Conservation (phyloP, 2,329 filamentous ascomycete species). For the Exophiala bonariae region DNA sequence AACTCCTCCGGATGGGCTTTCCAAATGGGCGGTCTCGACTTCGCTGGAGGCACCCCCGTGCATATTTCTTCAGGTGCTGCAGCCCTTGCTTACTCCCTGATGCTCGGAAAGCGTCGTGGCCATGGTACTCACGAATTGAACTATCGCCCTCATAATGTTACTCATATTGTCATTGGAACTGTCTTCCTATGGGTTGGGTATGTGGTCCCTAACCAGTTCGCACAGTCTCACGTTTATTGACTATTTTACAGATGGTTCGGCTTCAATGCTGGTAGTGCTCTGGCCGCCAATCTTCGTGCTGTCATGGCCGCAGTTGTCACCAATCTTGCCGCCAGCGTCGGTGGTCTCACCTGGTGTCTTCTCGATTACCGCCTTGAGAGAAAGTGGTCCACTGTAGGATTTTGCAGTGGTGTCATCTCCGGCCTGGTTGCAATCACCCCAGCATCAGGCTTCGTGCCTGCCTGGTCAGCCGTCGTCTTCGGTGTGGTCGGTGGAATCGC, state of each 20-base stretch:
- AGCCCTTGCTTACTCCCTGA: constrained; percentile 85
- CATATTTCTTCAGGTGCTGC: constrained; percentile 67
- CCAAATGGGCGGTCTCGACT: constrained; percentile 79
- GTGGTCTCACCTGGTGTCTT: constrained; percentile 84
- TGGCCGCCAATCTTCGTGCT: constrained; percentile 78
- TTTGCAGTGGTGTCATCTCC: constrained; percentile 86
- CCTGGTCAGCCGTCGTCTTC: constrained; percentile 58
- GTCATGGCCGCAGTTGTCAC: constrained; percentile 86
- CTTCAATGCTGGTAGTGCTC: constrained; percentile 84
- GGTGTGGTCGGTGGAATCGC: constrained; percentile 52
- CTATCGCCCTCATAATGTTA: constrained; percentile 82
- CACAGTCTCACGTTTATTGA: too few species aligned
- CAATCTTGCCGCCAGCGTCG: constrained; percentile 79
- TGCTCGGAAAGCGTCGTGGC: constrained; percentile 78
- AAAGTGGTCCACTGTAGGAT: constrained; percentile 91
- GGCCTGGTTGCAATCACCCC: constrained; percentile 87
- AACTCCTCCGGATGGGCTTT: constrained; percentile 79
- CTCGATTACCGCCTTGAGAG: constrained; percentile 84
- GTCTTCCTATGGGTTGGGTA: constrained; percentile 87
- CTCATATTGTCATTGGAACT: constrained; percentile 86
- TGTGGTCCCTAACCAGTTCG: too few species aligned
- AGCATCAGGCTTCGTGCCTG: constrained; percentile 80
- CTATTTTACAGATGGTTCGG: constrained; percentile 75
- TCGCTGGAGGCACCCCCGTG: constrained; percentile 86
- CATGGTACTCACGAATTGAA: constrained; percentile 77